Evolutionary conservation across 176 grass and related monocot species (phyloP).

Genomic region (Phoenix dactylifera): DNA sequence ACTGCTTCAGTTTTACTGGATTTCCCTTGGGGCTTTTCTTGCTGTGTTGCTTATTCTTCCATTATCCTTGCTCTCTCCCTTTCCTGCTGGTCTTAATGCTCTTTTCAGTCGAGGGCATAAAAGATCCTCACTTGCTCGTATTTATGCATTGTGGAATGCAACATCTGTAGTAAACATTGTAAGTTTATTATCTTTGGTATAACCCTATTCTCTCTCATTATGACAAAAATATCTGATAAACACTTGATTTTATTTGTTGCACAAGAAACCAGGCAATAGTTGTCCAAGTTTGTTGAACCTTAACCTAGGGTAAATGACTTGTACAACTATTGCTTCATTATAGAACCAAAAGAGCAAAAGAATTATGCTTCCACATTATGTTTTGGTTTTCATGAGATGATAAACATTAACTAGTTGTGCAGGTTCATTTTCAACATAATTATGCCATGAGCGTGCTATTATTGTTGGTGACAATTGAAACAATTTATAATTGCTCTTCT

Average conservation of each 20-base stretch:
- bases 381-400: no score
- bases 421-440: no score
- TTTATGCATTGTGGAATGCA: constrained; percentile 88
- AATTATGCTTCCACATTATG: no score
- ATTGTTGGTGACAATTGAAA: no score
- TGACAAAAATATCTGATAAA: neutral
- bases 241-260: neutral
- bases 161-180: constrained; percentile 91
- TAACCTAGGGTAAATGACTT: no score
- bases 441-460: no score
- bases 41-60: constrained; percentile 77
- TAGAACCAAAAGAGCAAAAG: no score
- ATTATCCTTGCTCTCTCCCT: constrained; percentile 81
- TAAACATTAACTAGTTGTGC: no score
- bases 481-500: no score
- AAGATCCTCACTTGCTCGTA: constrained; percentile 81
- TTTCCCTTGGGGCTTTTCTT: constrained; percentile 85
- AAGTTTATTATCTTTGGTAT: constrained; percentile 22
- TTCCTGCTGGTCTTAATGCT: constrained; percentile 87
- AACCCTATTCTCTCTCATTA: neutral
- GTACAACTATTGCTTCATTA: no score
- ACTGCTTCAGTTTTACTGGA: constrained; percentile 96
- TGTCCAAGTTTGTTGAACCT: no score
- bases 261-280: no score
- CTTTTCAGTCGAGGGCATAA: constrained; percentile 93